These are phyloP conservation scores for Xylaria longipes DNA, from an alignment of 495 filamentous ascomycete species.

Conservation along the genomic window DNA sequence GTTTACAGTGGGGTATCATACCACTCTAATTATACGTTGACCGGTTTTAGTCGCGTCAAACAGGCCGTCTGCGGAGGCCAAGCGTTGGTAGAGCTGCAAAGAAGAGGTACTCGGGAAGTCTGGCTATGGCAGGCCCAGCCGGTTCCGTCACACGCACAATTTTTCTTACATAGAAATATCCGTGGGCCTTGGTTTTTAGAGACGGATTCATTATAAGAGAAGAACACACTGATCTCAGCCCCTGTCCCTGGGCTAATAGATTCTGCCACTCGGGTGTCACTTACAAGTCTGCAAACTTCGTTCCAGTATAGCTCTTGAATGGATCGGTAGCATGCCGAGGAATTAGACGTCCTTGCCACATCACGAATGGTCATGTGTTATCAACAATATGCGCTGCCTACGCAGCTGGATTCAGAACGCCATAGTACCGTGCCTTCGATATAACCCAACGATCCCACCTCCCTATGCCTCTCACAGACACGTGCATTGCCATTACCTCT, in stretches of 20 bases:
- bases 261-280: not conserved
- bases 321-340: not conserved
- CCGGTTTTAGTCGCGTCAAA: not conserved
- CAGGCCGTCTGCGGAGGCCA: constrained; percentile 14
- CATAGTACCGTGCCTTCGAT: constrained; percentile 33
- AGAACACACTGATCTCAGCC: not conserved
- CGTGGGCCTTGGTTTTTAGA: constrained; percentile 9
- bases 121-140: constrained; percentile 13
- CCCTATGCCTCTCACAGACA: constrained; percentile 31
- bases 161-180: constrained; percentile 1
- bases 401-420: constrained; percentile 29
- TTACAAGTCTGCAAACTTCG: not conserved
- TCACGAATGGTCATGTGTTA: constrained; percentile 39
- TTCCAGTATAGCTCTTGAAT: not conserved
- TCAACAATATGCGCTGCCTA: constrained; percentile 38
- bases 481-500: constrained; percentile 31
- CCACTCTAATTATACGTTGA: not conserved
- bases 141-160: constrained; percentile 10
- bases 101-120: constrained; percentile 5
- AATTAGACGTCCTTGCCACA: constrained; percentile 20
- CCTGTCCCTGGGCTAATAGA: not conserved
- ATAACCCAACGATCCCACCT: constrained; percentile 38
- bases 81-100: constrained; percentile 16
- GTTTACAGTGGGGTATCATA: constrained; percentile 22
- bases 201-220: not conserved